Conservation (phyloP, 768 basidiomycete genomes). For the Amyloporia xantha region DNA sequence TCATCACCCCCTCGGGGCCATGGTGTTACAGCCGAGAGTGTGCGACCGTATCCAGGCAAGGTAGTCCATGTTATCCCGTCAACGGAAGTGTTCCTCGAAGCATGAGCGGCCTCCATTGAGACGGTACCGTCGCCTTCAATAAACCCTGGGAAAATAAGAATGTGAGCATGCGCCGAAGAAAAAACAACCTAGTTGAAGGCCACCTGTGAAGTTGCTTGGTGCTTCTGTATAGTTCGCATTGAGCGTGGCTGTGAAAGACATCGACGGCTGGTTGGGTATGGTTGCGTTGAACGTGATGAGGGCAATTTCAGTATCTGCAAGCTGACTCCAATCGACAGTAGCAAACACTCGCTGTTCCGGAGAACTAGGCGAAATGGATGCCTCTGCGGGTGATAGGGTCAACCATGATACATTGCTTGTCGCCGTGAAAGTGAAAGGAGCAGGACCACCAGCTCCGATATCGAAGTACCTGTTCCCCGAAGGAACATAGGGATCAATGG, state of each 20-base stretch:
- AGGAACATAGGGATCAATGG: constrained; percentile 52
- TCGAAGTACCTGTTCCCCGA: constrained; percentile 51
- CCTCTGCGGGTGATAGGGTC: constrained; percentile 37
- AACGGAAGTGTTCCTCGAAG: constrained; percentile 39
- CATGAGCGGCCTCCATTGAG: constrained; percentile 62
- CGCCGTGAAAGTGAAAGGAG: constrained; percentile 48
- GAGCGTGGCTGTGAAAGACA: constrained; percentile 23
- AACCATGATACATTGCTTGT: constrained; percentile 49
- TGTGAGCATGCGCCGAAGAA: too few relatives aligned
- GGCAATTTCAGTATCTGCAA: constrained; percentile 27
- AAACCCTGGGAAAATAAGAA: constrained; percentile 32
- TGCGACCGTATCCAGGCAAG: constrained; percentile 54
- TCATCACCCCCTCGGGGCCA: constrained; percentile 46
- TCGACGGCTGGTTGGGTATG: constrained; percentile 31
- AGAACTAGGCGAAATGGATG: constrained; percentile 39
- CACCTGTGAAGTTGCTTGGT: constrained; percentile 44
- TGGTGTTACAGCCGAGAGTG: constrained; percentile 54
- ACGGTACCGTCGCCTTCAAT: constrained; percentile 59
- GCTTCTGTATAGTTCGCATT: constrained; percentile 28
- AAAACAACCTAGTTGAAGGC: constrained; percentile 1
- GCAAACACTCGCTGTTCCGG: constrained; percentile 50
- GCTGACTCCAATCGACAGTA: constrained; percentile 51
- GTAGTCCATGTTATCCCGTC: constrained; percentile 51
- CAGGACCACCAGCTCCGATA: constrained; percentile 53
- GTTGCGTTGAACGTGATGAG: constrained; percentile 42